Evolutionary conservation across 1,139 yeast genomes (phyloP).

Genomic region (Scheffersomyces segobiensis): DNA sequence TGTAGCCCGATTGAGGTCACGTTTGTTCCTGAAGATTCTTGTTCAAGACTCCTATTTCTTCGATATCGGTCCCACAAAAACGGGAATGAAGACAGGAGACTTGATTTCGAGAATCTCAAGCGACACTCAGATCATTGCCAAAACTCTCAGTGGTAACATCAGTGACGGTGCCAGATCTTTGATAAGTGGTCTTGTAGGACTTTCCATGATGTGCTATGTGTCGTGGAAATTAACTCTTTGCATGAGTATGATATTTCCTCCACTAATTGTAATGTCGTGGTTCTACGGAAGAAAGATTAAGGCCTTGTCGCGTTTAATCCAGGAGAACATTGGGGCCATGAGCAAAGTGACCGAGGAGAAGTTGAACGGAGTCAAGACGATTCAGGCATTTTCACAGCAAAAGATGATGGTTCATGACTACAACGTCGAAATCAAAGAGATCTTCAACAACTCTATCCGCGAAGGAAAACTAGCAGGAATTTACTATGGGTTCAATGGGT

Average conservation of each 20-base stretch:
- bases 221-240: conserved; percentile 76
- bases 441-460: conserved; percentile 70
- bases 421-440: conserved; percentile 70
- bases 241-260: conserved; percentile 79
- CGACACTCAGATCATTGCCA: conserved; percentile 88
- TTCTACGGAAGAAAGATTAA: conserved; percentile 81
- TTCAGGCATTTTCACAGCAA: conserved; percentile 89
- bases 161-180: conserved; percentile 87
- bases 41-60: conserved; percentile 91
- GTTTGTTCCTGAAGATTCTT: conserved; percentile 72
- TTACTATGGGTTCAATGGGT: conserved; percentile 74
- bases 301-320: conserved; percentile 71
- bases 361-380: conserved; percentile 79
- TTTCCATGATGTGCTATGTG: conserved; percentile 86
- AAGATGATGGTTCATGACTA: conserved; percentile 46
- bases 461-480: conserved; percentile 82
- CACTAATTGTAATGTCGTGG: conserved; percentile 72
- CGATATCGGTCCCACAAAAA: conserved; percentile 63
- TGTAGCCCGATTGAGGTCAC: conserved; percentile 78
- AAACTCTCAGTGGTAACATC: conserved; percentile 83
- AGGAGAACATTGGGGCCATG: conserved; percentile 81
- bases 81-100: conserved; percentile 80
- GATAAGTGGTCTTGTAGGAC: conserved; percentile 77
- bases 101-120: conserved; percentile 83
- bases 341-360: conserved; percentile 93